These are phyloP conservation scores for Lentinus tigrinus DNA, from an alignment of 768 basidiomycete genomes.

Conservation along the genomic window DNA sequence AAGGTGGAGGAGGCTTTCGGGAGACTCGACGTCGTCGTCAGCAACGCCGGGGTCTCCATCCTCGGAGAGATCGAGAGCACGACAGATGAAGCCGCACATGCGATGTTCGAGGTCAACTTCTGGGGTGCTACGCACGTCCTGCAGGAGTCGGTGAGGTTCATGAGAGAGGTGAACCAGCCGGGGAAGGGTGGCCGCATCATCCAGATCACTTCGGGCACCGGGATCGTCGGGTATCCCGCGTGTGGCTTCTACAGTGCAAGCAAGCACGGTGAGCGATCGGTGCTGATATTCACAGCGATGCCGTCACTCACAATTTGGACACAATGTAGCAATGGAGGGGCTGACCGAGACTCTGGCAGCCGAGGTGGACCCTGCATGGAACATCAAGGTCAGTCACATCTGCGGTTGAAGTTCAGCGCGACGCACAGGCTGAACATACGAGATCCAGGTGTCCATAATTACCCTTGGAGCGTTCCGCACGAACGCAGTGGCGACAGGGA, in stretches of 20 bases:
- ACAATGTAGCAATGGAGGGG: conserved; percentile 27
- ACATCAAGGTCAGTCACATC: conserved; percentile 27
- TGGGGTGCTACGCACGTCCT: conserved; percentile 30
- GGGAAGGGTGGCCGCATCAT: conserved; percentile 33
- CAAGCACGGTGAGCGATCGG: conserved; percentile 5
- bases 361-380: conserved; percentile 36
- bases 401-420: too few relatives aligned
- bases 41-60: conserved; percentile 23
- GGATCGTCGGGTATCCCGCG: conserved; percentile 7
- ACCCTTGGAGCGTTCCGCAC: conserved; percentile 16
- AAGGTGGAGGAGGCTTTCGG: conserved; percentile 18
- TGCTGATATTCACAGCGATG: neutral
- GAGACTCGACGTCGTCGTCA: conserved; percentile 26
- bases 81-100: conserved; percentile 18
- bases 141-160: conserved; percentile 31
- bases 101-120: conserved; percentile 28
- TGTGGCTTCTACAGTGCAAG: conserved; percentile 14
- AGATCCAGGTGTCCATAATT: conserved; percentile 14
- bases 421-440: neutral
- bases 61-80: conserved; percentile 20
- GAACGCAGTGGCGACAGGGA: neutral
- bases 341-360: conserved; percentile 25
- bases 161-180: conserved; percentile 39
- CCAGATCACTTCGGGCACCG: conserved; percentile 31
- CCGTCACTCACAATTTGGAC: neutral